A percentile compares a stretch with the other conserved stretches of the same genome.
phyloP scores from a whole-genome alignment of 1,139 yeast genomes.

The Geotrichum europaeum region DNA sequence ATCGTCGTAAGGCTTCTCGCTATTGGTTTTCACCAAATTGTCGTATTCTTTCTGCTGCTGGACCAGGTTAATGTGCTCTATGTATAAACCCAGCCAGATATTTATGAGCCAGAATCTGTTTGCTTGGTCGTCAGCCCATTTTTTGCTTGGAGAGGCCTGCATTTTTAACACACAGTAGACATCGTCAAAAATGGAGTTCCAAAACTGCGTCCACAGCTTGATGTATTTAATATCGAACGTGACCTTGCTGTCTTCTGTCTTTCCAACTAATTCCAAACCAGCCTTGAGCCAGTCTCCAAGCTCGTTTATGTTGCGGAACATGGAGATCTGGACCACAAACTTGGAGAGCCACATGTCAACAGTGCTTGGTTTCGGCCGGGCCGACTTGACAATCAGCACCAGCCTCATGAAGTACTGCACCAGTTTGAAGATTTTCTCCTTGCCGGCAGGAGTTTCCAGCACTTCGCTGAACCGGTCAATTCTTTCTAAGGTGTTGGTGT shows the following conservation, averaged over 20 bases:
- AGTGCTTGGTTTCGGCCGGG: slow-evolving; percentile 11
- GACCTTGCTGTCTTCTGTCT: background rate
- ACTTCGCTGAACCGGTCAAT: background rate
- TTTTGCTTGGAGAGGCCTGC: slow-evolving; percentile 23
- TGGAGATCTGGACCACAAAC: slow-evolving; percentile 22
- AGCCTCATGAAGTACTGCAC: slow-evolving; percentile 31
- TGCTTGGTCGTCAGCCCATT: slow-evolving; percentile 27
- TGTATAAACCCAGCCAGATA: slow-evolving; percentile 24
- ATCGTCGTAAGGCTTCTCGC: background rate
- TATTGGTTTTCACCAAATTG: background rate
- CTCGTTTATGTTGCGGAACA: slow-evolving; percentile 31
- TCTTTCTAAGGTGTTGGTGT: background rate
- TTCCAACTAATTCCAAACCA: background rate
- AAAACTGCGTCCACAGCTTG: slow-evolving; percentile 25
- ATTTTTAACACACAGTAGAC: slow-evolving; percentile 29
- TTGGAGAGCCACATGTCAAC: slow-evolving; percentile 17
- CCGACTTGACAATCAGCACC: slow-evolving; percentile 10
- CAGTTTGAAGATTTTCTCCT: slow-evolving; percentile 21
- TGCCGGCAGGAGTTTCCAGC: background rate
- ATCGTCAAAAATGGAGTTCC: slow-evolving; percentile 32
- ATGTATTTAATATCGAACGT: background rate
- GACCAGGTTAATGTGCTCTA: slow-evolving; percentile 18
- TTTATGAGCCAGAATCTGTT: slow-evolving; percentile 28
- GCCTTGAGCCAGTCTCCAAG: slow-evolving; percentile 32
- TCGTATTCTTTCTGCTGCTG: slow-evolving; percentile 1